Conservation (phyloP, 257 asterid genomes). For the Plantago ovata region DNA sequence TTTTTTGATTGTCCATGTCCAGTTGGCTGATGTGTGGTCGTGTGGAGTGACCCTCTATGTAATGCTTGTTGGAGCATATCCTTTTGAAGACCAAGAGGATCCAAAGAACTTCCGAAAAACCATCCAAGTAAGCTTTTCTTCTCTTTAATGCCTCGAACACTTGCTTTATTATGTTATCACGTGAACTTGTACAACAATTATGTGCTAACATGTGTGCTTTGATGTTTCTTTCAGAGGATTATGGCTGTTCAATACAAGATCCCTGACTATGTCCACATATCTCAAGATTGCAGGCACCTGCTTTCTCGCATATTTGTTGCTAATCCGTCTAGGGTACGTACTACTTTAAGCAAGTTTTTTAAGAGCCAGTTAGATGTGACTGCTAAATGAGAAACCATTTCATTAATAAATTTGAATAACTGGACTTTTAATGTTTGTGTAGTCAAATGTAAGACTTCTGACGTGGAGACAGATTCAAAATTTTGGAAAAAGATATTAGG, state of each 20-base stretch:
- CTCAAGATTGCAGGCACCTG: constrained; percentile 83
- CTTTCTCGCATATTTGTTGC: constrained; percentile 80
- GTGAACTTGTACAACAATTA: not conserved
- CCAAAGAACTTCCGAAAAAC: constrained; percentile 76
- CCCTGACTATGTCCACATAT: constrained; percentile 82
- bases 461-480: too few relatives aligned
- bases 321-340: constrained; percentile 50
- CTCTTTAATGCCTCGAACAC: not conserved
- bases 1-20: constrained; percentile 22
- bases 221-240: constrained; percentile 56
- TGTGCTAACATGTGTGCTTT: constrained; percentile 8
- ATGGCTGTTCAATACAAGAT: constrained; percentile 77
- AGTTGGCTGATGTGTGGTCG: constrained; percentile 86
- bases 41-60: constrained; percentile 82
- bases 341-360: constrained; percentile 2
- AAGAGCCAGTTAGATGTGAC: not conserved
- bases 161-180: not conserved
- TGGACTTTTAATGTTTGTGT: not conserved
- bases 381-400: not conserved
- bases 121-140: constrained; percentile 48
- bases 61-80: constrained; percentile 83
- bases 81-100: constrained; percentile 77
- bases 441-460: not conserved
- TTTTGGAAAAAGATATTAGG: not conserved
- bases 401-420: not conserved